phyloP scores from a whole-genome alignment of 768 basidiomycete species.

The Termitomyces eurrhizus region DNA sequence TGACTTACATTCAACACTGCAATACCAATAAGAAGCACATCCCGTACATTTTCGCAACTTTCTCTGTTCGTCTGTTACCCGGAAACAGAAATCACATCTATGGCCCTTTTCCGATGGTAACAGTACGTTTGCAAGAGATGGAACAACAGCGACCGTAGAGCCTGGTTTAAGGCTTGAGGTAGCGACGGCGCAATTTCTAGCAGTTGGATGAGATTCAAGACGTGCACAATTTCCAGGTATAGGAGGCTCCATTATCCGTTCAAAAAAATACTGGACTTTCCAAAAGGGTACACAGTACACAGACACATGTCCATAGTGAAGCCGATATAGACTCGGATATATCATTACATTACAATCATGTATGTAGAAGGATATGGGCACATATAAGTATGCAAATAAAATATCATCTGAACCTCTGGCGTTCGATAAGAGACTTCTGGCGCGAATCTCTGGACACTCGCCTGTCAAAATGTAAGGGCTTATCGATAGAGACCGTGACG shows the following conservation, averaged over 20 bases:
- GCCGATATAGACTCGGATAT: background rate
- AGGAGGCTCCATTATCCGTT: constrained; percentile 2
- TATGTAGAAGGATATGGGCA: background rate
- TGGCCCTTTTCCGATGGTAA: constrained; percentile 54
- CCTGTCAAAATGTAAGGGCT: constrained; percentile 39
- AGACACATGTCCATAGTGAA: too few species aligned
- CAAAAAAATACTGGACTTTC: background rate
- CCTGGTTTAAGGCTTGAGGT: constrained; percentile 37
- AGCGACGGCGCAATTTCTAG: constrained; percentile 51
- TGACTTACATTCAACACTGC: constrained; percentile 54
- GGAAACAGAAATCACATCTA: constrained; percentile 66
- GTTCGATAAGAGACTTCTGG: constrained; percentile 78
- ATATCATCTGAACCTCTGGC: constrained; percentile 58
- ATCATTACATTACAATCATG: background rate
- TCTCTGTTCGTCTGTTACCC: constrained; percentile 22
- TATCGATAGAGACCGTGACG: background rate
- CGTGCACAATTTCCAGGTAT: constrained; percentile 13
- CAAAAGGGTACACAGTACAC: background rate
- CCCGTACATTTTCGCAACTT: constrained; percentile 56
- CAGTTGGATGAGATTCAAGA: constrained; percentile 42
- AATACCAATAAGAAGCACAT: constrained; percentile 75
- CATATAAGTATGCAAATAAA: background rate
- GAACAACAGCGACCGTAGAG: constrained; percentile 41
- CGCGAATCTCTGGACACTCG: constrained; percentile 67
- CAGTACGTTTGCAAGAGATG: constrained; percentile 44